Percentiles rank a stretch among this genome's conserved stretches.
These are phyloP conservation scores for Blastomyces emzantsi DNA, from an alignment of 2,329 filamentous ascomycete species.

Conservation along the genomic window DNA sequence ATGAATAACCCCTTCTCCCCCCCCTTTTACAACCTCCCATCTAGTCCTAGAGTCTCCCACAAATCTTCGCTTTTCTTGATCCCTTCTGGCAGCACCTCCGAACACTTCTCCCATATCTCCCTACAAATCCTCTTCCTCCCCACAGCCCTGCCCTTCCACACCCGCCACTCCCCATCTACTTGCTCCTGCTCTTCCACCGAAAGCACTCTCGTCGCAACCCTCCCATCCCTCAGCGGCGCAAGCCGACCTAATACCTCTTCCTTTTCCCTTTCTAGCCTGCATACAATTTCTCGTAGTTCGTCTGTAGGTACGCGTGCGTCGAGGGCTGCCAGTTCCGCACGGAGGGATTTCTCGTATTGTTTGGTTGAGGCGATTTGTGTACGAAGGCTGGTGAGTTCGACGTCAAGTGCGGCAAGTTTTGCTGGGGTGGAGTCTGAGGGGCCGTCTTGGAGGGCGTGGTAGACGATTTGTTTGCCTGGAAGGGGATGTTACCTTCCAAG, in stretches of 20 bases:
- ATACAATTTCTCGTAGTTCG: conserved; percentile 40
- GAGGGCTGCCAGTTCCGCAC: conserved; percentile 39
- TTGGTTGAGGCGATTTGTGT: conserved; percentile 38
- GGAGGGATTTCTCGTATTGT: conserved; percentile 42
- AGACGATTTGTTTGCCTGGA: conserved; percentile 53
- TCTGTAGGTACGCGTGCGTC: conserved; percentile 43
- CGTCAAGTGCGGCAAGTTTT: conserved; percentile 42
- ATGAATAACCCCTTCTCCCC: neutral
- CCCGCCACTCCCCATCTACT: conserved; percentile 40
- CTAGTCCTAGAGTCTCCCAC: conserved; percentile 39
- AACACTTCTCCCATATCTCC: conserved; percentile 45
- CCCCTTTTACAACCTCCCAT: conserved; percentile 25
- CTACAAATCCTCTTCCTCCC: conserved; percentile 41
- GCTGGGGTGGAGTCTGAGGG: conserved; percentile 41
- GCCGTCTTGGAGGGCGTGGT: conserved; percentile 48
- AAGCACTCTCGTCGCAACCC: conserved; percentile 32
- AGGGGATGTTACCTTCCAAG: neutral
- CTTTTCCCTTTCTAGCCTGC: conserved; percentile 39
- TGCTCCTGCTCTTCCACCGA: conserved; percentile 40
- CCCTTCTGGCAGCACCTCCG: conserved; percentile 40
- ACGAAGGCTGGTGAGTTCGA: conserved; percentile 41
- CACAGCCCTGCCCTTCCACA: conserved; percentile 34
- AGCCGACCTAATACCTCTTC: conserved; percentile 35
- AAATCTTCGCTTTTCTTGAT: conserved; percentile 40
- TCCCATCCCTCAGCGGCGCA: conserved; percentile 32